Evolutionary conservation across 495 filamentous ascomycete genomes (phyloP), one percentile per base, ranked within the genome.

Genomic region (Pyrenula aspistea): DNA sequence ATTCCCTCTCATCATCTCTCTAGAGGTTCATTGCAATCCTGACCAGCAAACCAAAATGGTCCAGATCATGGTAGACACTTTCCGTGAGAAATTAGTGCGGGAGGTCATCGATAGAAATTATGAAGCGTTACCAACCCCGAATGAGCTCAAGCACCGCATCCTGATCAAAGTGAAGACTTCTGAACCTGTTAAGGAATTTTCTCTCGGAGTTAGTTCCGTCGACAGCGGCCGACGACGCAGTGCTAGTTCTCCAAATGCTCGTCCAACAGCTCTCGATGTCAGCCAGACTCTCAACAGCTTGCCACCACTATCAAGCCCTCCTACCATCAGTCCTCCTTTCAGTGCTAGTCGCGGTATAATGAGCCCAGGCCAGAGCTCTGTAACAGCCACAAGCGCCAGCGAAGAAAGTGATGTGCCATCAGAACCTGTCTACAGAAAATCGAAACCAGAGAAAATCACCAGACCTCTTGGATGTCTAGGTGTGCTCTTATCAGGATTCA

Each of bases 131-230:
- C 93, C 93, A 1, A 86, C 90, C 0, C 93, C 93, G 0, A 85
- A 94, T 36, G 85, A 95, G 53, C 73, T 98, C 22, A 86, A 83
- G 68, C 73, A 86, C 61, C 83, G 81, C 25, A 90, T 98, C 59
- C 71, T 98, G 54, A 84, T 98, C 72, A 98, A 98, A 63, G 93
- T 96, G 57, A 98, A 98, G 65, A 84, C 79, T 10, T 78, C 76
- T 25, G 71, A 75, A 54, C 70, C 78, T 56, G 36, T 63, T 23
- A 61, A 68, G 24, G 57, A 62, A 12, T 53, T 12, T 24, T 48
- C 54, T 59, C 49, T 76, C 57, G 68, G 76, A 24, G 71, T 71
- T 51, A 70, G 62, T 22, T 66, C 61, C 55, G 71, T 72, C 65
- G 72, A 69, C 57, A 70, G 77, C 25, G 83, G 85, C 55, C 87